Evolutionary conservation across 1,284 basidiomycete species (phyloP), one percentile per base, ranked within the genome.

Genomic region (Pseudozyma thailandica): DNA sequence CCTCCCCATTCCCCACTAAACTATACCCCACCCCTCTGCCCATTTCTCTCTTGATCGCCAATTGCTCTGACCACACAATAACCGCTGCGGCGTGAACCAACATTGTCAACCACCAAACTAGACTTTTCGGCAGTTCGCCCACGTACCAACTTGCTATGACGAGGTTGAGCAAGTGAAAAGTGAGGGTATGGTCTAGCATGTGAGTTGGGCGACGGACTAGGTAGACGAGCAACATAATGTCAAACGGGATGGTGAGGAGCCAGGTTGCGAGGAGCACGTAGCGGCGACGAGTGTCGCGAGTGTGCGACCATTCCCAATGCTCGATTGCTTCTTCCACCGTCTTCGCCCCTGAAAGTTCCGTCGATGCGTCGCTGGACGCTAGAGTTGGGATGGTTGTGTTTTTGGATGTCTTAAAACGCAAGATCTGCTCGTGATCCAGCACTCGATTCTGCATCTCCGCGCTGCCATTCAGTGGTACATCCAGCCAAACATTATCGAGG

Each of bases 141-240:
- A 93, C 89, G 84, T 94, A 96, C 84, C 94, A 95, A 16, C 92
- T 93, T 43, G 94, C 94, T 53, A 97, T 85, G 51, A 97, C 89
- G 48, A 96, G 85, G 84, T 98, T 94, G 79, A 91, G 90, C 85
- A 96, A 90, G 52, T 91, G 85, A 50, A 98, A 88, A 0, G 96
- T 98, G 56, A 95, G 83, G 8, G 91, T 87, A 84, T 97, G 97
- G 85, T 98, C 95, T 73, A 98, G 89, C 78, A 98, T 91, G 77
- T 96, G 88, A 6, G 94, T 92, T 41, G 96, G 95, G 33, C 92
- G 87, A 38, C 93, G 89, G 82, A 98, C 87, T 72, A 98, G 86
- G 72, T 88, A 87, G 83, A 93, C 97, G 3, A 98, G 86, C 72
- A 91, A 92, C 74, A 90, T 90, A 59, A 95, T 90, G 84, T 65